Base-by-base conservation (phyloP, 495 filamentous ascomycete genomes). In the Penicillium goetzii region DNA sequence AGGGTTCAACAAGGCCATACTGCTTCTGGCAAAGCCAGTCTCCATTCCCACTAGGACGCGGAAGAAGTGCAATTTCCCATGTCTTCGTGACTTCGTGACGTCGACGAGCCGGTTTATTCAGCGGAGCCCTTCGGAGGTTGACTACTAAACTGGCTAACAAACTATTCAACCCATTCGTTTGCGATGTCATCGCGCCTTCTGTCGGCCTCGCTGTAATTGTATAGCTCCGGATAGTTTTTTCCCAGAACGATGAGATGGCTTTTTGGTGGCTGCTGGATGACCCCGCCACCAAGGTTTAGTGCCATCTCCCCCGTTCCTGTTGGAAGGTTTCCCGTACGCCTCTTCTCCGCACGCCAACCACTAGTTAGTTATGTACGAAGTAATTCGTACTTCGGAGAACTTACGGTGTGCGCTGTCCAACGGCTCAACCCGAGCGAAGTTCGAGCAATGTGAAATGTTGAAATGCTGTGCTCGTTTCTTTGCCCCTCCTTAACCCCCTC, bases 341-440 rank as follows among this genome's bases (percentile, higher is more conserved):
- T 36, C n/a, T 55, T 55, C 52, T 55, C 40, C 59, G 47, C 53
- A 40, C 25, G 23, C 23, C 60, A 58, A 6, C 7, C 28, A 33
- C 50, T 17, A 21, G 30, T 33, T 30, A 28, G 25, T 53, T 17
- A 28, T 53, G 50, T 33, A 32, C 4, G 10, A 17, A 56, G 34
- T 40, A 21, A 11, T 43, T 41, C 60, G 58, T 58, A 56, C 45
- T 47, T 11, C 28, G 33, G 50, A 66, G 49, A 54, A 68, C 52
- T 68, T 69, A 67, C 69, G 69, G 69, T 72, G 69, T 72, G 69
- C 64, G 61, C 43, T 65, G 64, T 68, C 17, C 38, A 47, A 47
- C 43, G 43, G 43, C 19, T 19, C 30, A 32, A 52, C 25, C 50
- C 50, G 50, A 52, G 17, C 4, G n/a, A n/a, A n/a, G n/a, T n/a